Conservation (phyloP, 2,329 filamentous ascomycete genomes). For the Eutypella sp. region DNA sequence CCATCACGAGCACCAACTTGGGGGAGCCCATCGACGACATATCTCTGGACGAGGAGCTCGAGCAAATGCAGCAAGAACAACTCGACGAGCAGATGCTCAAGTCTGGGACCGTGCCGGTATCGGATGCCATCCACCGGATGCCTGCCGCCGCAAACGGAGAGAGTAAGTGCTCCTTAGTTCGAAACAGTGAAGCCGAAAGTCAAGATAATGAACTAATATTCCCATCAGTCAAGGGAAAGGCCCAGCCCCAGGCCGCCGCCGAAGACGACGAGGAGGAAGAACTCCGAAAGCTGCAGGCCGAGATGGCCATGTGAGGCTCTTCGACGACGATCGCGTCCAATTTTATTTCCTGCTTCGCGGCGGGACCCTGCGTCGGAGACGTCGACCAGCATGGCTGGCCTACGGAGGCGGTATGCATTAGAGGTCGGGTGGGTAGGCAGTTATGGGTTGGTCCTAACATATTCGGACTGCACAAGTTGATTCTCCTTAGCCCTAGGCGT, state of each 20-base stretch:
- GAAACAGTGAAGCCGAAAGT: too few relatives aligned
- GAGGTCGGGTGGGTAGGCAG: neutral
- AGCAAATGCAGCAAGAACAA: constrained; percentile 82
- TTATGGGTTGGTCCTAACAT: neutral
- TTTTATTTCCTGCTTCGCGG: constrained; percentile 7
- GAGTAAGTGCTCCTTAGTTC: constrained; percentile 52
- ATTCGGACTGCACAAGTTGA: neutral
- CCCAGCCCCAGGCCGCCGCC: constrained; percentile 45
- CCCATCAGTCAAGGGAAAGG: constrained; percentile 45
- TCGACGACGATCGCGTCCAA: neutral
- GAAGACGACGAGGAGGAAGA: constrained; percentile 97
- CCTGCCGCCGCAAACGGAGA: constrained; percentile 71
- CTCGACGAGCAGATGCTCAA: constrained; percentile 92
- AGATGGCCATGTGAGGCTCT: constrained; percentile 84
- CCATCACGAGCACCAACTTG: constrained; percentile 68
- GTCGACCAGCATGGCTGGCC: too few relatives aligned
- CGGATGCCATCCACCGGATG: constrained; percentile 71
- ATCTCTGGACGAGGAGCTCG: constrained; percentile 82
- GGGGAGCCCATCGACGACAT: constrained; percentile 74
- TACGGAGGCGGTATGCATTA: neutral
- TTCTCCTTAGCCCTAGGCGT: constrained; percentile 17
- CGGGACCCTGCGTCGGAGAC: neutral
- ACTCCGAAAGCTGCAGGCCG: constrained; percentile 84
- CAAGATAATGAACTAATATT: constrained; percentile 10
- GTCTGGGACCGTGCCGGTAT: constrained; percentile 78